Percentiles rank a stretch among this genome's conserved stretches.
These are phyloP conservation scores for Ilyonectria mors-panacis DNA, from an alignment of 2,329 filamentous ascomycete genomes.

Conservation along the genomic window DNA sequence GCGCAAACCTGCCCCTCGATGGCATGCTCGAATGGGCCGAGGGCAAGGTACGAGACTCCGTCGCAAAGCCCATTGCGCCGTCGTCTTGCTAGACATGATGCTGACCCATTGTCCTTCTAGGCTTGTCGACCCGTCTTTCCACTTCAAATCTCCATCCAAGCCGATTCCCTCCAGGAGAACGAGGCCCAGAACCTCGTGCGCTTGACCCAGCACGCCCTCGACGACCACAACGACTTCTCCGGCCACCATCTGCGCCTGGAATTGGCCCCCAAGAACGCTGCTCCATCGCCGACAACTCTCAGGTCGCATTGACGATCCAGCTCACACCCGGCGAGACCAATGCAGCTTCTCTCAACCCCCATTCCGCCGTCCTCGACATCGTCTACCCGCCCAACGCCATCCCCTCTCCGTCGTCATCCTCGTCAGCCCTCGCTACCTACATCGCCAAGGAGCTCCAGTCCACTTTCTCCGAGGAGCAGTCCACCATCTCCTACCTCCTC, in stretches of 20 bases:
- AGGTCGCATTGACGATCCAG: conserved; percentile 78
- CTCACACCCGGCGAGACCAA: conserved; percentile 76
- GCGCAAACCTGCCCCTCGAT: conserved; percentile 85
- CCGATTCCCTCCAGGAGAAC: conserved; percentile 73
- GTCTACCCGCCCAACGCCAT: conserved; percentile 80
- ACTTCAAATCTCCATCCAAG: conserved; percentile 83
- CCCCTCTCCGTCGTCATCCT: conserved; percentile 76
- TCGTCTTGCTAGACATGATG: not conserved
- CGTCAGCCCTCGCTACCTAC: conserved; percentile 81
- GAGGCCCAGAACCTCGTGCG: conserved; percentile 83
- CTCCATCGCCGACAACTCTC: conserved; percentile 58
- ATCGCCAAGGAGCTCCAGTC: conserved; percentile 83
- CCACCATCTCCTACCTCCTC: conserved; percentile 83
- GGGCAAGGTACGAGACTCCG: conserved; percentile 75
- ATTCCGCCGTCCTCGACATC: conserved; percentile 81
- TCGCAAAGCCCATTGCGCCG: not conserved
- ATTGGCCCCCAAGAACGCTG: conserved; percentile 50
- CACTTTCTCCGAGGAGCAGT: conserved; percentile 90
- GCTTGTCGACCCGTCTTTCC: conserved; percentile 91
- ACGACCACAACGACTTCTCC: conserved; percentile 89
- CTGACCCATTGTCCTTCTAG: conserved; percentile 60
- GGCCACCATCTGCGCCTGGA: conserved; percentile 80
- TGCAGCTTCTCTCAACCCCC: conserved; percentile 76
- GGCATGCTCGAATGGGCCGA: conserved; percentile 94
- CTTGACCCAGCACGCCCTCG: conserved; percentile 87